Evolutionary conservation across 2,329 filamentous ascomycete species (phyloP), one percentile per base, ranked within the genome.

Genomic region (Talaromyces sp.): DNA sequence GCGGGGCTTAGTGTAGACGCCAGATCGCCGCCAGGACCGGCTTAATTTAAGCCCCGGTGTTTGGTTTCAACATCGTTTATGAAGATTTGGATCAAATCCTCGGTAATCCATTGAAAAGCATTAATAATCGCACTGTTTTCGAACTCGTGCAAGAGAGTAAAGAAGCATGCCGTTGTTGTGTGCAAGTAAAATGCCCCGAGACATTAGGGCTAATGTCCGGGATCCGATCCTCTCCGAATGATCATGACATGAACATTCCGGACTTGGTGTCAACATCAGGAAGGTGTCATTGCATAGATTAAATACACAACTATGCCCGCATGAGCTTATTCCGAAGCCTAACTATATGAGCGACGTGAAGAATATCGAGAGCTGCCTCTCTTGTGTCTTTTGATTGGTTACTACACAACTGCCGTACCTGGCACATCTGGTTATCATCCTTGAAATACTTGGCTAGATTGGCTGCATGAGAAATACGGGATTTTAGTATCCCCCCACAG

Each of bases 11-110:
- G 56, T 31, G 24, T 7, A 16, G 22, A 59, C 37, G 37, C 22
- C 37, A 59, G 56, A 59, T 59, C 56, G 56, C 24, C 56, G 56
- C 37, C 56, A 59, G 16, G 19, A 31, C 27, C 37, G 56, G n/a
- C 37, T 41, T 43, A 9, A 27, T 58, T 43, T 27, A 58, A 43
- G 56, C 19, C 56, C 52, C 33, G 31, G 31, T 56, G 27, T 54
- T 54, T 54, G 33, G 33, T 39, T 37, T 56, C 33, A 22, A 11
- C 52, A 10, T 52, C 10, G 48, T 52, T n/a, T 16, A 16, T 7
- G 13, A 50, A 6, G 16, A 4, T 16, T 27, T 14, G 8, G 27
- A 22, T 24, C 24, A 50, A 11, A 4, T 22, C 8, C 1, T 47
- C 19, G 2, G 22, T 3, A 11, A n/a, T 43, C 7, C 14, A 2